Evolutionary conservation across 306 rosid species (phyloP), one percentile per base, ranked within the genome.

Genomic region (Sophora flavescens): DNA sequence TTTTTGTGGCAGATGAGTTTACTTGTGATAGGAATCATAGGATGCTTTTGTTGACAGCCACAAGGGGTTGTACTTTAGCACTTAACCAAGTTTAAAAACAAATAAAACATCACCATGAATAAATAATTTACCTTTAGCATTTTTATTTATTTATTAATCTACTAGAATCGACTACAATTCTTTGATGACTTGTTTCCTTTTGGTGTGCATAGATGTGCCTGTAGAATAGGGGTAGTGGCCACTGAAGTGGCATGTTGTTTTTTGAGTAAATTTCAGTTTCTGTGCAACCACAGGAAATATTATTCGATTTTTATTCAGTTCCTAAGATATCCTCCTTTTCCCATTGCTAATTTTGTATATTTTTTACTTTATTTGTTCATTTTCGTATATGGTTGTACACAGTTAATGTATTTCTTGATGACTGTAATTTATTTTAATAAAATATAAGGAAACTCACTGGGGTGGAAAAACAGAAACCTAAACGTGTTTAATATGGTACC

Each of bases 161-260:
- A 13, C 48, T 70, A 33, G 33, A 52, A 45, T 57, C 73, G 58
- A 59, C 9, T 14, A 26, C 26, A 30, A 6, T 61, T 50, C 36
- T 39, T 68, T 59, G 41, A 12, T 48, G 0, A 15, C 3, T 48
- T 67, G 50, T 44, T 16, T 18, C 18, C 26, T 64, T 12, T 50
- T 58, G 12, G 39, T 22, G n/a, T 57, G 47, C 52, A 36, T 65
- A 67, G 33, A 57, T 42, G 17, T 16, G 67, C 59, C 45, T 66
- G 66, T 78, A 28, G 71, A 36, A 12, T 54, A 26, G 36, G 47
- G 0, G 13, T 77, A 17, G 52, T 58, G 44, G 41, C 68, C 32
- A 41, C 52, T 33, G 13, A 73, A 81, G 60, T 44, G 45, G 35
- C 39, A 13, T 63, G 41, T 54, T 53, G 35, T 64, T 63, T 64